phyloP scores from a whole-genome alignment of 2,329 filamentous ascomycete species.

The Venturia pyrina region DNA sequence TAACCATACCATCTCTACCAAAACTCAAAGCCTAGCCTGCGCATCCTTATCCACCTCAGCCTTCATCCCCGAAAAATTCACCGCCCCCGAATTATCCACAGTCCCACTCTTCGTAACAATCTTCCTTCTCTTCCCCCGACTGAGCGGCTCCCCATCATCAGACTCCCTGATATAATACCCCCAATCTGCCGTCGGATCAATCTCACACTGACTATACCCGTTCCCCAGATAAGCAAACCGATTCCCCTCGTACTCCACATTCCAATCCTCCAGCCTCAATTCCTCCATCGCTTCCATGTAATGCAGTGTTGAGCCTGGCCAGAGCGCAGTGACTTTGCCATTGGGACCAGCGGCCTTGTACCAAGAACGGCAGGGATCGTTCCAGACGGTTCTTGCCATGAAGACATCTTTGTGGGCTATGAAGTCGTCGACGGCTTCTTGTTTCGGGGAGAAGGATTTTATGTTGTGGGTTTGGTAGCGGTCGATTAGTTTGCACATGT shows the following conservation, averaged over 20 bases:
- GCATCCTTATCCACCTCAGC: background rate
- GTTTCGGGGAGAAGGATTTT: slow-evolving; percentile 34
- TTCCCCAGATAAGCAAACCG: slow-evolving; percentile 30
- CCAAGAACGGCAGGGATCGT: slow-evolving; percentile 36
- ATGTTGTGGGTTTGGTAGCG: slow-evolving; percentile 41
- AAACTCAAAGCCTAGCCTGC: slow-evolving; percentile 8
- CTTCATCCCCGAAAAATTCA: slow-evolving; percentile 10
- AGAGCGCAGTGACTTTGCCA: slow-evolving; percentile 31
- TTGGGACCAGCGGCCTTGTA: slow-evolving; percentile 26
- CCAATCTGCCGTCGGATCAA: slow-evolving; percentile 26
- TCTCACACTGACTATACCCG: slow-evolving; percentile 25
- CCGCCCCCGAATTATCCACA: slow-evolving; percentile 12
- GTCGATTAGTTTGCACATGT: slow-evolving; percentile 41
- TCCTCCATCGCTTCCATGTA: slow-evolving; percentile 40
- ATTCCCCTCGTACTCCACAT: slow-evolving; percentile 30
- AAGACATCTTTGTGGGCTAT: slow-evolving; percentile 35
- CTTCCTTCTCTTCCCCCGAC: slow-evolving; percentile 20
- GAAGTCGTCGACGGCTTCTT: slow-evolving; percentile 41
- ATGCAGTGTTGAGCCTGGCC: slow-evolving; percentile 39
- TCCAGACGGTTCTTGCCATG: slow-evolving; percentile 37
- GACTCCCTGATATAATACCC: slow-evolving; percentile 26
- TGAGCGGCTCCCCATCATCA: slow-evolving; percentile 25
- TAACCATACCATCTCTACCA: background rate
- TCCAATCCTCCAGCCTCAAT: slow-evolving; percentile 37
- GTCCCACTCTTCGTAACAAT: slow-evolving; percentile 25